Conservation (phyloP, 257 asterid species). For the Vinca minor region DNA sequence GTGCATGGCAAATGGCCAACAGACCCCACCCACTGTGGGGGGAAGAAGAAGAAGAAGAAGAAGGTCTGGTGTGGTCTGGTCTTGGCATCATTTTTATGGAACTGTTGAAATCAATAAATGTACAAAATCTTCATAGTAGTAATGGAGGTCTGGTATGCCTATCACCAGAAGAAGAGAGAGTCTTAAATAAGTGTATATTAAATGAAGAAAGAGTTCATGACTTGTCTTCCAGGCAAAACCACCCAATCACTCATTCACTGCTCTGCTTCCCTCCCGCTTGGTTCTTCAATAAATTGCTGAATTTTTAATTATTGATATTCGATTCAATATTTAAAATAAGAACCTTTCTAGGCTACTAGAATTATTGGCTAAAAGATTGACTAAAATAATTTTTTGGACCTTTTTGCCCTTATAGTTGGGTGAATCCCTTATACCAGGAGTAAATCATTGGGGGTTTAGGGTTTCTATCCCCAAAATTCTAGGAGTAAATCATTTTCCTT, state of each 20-base stretch:
- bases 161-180: neutral
- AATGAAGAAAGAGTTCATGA: conserved; percentile 20
- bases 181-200: neutral
- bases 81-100: neutral
- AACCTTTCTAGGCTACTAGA: too few relatives aligned
- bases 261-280: too few relatives aligned
- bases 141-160: neutral
- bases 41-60: neutral
- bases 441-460: too few relatives aligned
- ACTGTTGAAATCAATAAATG: neutral
- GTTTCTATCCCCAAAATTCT: too few relatives aligned
- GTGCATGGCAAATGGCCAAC: conserved; percentile 18
- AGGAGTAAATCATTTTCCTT: too few relatives aligned
- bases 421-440: too few relatives aligned
- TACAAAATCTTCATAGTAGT: neutral
- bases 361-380: too few relatives aligned
- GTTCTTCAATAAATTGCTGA: too few relatives aligned
- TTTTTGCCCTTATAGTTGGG: too few relatives aligned
- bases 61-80: neutral
- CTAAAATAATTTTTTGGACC: too few relatives aligned
- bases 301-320: too few relatives aligned
- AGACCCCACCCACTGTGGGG: conserved; percentile 5
- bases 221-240: conserved; percentile 22
- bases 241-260: conserved; percentile 16
- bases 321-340: too few relatives aligned